Percentiles rank a stretch among this genome's conserved stretches.
phyloP scores from a whole-genome alignment of 768 basidiomycete genomes.

The Termitomyces sp. region DNA sequence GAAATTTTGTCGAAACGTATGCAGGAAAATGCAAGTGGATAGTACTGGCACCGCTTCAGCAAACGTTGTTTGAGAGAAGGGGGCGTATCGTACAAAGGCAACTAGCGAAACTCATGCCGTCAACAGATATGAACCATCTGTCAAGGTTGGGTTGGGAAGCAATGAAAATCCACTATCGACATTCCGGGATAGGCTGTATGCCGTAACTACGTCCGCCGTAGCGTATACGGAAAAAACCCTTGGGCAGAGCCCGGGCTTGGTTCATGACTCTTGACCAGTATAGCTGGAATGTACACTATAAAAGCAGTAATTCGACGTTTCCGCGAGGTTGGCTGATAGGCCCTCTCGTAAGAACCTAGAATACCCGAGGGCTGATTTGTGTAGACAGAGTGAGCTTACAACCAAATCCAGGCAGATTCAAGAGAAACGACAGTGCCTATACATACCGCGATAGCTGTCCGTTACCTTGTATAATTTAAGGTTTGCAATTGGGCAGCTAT shows the following conservation, averaged over 20 bases:
- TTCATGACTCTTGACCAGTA: too few relatives aligned
- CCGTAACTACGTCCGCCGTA: background rate
- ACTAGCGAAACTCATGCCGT: background rate
- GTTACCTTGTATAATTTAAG: background rate
- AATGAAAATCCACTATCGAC: background rate
- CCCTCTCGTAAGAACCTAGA: background rate
- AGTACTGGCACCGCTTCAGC: too few relatives aligned
- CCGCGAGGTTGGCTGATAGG: background rate
- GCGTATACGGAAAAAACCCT: too few relatives aligned
- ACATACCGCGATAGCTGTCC: background rate
- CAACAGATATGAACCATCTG: background rate
- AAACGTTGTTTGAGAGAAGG: background rate
- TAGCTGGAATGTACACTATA: too few relatives aligned
- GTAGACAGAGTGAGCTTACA: background rate
- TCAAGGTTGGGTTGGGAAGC: background rate
- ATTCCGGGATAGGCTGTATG: background rate
- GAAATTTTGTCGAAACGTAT: too few relatives aligned
- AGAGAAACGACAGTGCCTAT: background rate
- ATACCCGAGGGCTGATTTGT: background rate
- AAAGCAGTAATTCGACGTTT: background rate
- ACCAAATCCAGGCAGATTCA: background rate
- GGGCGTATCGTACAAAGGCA: background rate
- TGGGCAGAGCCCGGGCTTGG: too few relatives aligned
- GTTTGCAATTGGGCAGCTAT: too few relatives aligned
- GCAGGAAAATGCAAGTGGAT: too few relatives aligned